A percentile compares a stretch with the other conserved stretches of the same genome.
These are phyloP conservation scores for Coemansia sp. DNA, from an alignment of 192 early-diverging fungal genomes.

Conservation along the genomic window DNA sequence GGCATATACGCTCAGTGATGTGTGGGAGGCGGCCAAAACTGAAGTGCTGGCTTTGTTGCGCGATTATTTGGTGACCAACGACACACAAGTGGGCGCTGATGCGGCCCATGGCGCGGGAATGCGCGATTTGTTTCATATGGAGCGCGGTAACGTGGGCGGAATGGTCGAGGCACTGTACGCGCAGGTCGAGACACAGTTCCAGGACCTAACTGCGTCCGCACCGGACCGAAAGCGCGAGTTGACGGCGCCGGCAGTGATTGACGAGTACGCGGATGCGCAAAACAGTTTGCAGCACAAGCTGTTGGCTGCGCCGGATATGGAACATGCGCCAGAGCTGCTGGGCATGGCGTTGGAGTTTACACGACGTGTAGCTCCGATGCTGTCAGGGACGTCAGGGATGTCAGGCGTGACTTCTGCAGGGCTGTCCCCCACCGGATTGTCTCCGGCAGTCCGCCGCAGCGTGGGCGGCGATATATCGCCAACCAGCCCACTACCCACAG, in stretches of 20 bases:
- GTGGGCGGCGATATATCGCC: slow-evolving; percentile 37
- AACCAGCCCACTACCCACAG: slow-evolving; percentile 15
- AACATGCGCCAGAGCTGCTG: slow-evolving; percentile 53
- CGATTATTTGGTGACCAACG: slow-evolving; percentile 48
- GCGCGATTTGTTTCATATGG: slow-evolving; percentile 51
- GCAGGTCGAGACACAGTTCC: slow-evolving; percentile 48
- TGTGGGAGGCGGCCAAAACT: slow-evolving; percentile 52
- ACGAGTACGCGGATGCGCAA: slow-evolving; percentile 51
- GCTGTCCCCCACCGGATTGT: neutral
- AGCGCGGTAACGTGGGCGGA: slow-evolving; percentile 30
- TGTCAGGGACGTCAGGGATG: slow-evolving; percentile 7
- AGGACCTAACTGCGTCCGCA: slow-evolving; percentile 31
- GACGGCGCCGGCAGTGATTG: slow-evolving; percentile 37
- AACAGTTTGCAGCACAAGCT: slow-evolving; percentile 45
- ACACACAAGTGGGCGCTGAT: slow-evolving; percentile 20
- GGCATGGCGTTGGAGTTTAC: slow-evolving; percentile 51
- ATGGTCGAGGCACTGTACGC: slow-evolving; percentile 43
- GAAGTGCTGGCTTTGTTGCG: slow-evolving; percentile 52
- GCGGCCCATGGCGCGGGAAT: slow-evolving; percentile 24
- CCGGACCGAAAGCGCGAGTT: slow-evolving; percentile 33
- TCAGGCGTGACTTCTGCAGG: slow-evolving; percentile 1
- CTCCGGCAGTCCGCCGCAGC: slow-evolving; percentile 49
- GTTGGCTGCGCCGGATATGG: slow-evolving; percentile 49
- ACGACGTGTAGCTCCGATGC: slow-evolving; percentile 31
- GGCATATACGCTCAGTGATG: slow-evolving; percentile 48